Conservation (phyloP, 1,284 basidiomycete genomes). For the Marasmius fiardii region DNA sequence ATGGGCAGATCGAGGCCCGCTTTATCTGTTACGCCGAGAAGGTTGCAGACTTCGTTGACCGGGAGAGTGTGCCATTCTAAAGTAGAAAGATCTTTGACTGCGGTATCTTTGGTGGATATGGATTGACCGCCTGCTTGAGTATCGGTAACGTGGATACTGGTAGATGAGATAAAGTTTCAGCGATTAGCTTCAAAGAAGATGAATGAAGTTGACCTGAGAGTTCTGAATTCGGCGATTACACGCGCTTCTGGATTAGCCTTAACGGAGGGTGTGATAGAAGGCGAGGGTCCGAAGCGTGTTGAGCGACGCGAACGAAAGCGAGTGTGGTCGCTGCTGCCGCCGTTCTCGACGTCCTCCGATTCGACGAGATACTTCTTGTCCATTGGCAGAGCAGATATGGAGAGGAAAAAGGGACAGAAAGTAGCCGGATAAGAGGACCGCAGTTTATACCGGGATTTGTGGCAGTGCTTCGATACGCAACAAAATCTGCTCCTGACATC, state of each 20-base stretch:
- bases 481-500: background rate
- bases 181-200: background rate
- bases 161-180: background rate
- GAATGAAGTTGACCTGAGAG: background rate
- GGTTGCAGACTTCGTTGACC: conserved; percentile 41
- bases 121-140: conserved; percentile 17
- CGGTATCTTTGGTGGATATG: conserved; percentile 10
- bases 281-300: background rate
- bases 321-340: background rate
- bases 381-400: background rate
- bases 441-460: background rate
- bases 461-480: no score
- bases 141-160: conserved; percentile 21
- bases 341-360: background rate
- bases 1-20: conserved; percentile 48
- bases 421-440: background rate
- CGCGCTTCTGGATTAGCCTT: conserved; percentile 1
- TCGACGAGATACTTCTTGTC: conserved; percentile 1
- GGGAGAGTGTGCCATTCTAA: conserved; percentile 56
- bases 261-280: background rate
- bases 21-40: conserved; percentile 43
- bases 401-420: background rate
- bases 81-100: conserved; percentile 30
- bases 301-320: background rate
- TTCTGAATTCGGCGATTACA: conserved; percentile 4